Evolutionary conservation across 305 asterid species (phyloP).

Genomic region (Fraxinus baroniana): DNA sequence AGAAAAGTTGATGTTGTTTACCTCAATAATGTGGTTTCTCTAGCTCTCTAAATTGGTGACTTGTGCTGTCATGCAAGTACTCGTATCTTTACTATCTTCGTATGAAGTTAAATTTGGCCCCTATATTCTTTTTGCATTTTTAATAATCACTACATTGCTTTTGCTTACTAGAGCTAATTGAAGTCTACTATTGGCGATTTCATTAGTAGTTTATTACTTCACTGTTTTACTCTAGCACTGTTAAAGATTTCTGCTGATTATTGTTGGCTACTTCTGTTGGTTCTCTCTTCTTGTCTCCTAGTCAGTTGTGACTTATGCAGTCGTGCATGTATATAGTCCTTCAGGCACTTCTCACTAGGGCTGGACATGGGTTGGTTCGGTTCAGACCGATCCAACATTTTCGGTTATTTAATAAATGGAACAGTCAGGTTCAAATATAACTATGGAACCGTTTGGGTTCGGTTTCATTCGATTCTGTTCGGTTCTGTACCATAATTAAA

Average conservation of each 20-base stretch:
- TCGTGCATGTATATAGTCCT: neutral
- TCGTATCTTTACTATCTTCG: neutral
- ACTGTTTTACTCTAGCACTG: neutral
- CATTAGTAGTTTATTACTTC: neutral
- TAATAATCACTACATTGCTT: neutral
- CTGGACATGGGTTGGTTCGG: no score
- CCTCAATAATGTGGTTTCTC: neutral
- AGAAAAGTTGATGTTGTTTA: neutral
- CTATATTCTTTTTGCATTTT: neutral
- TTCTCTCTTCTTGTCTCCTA: neutral
- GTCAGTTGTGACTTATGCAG: neutral
- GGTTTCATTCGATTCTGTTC: no score
- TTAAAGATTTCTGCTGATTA: neutral
- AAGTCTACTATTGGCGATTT: neutral
- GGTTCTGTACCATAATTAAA: no score
- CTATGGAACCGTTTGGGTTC: no score
- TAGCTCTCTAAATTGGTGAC: neutral
- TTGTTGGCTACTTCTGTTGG: neutral
- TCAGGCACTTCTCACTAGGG: neutral
- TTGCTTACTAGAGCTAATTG: neutral
- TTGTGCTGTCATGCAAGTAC: neutral
- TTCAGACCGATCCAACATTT: no score
- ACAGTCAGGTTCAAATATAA: no score
- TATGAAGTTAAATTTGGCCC: neutral
- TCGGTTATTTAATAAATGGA: no score